Conservation (phyloP, 192 early-diverging fungal species). For the Entomortierella beljakovae region DNA sequence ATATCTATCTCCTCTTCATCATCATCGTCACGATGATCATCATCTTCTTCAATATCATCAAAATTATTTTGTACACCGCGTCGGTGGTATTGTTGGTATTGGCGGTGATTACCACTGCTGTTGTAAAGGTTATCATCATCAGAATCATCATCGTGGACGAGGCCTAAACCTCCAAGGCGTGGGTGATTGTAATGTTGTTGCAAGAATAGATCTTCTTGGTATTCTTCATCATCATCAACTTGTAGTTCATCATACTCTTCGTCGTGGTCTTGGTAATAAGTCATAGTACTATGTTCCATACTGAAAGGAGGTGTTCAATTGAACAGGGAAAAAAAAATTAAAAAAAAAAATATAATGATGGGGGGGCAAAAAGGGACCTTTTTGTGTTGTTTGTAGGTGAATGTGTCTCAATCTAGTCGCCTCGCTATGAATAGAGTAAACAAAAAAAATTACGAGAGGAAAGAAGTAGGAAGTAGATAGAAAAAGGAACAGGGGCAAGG, state of each 20-base stretch:
- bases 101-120: neutral
- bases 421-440: neutral
- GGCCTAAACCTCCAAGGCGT: conserved; percentile 12
- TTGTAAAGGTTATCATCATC: conserved; percentile 34
- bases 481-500: neutral
- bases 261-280: conserved; percentile 33
- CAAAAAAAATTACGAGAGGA: neutral
- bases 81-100: neutral
- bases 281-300: conserved; percentile 24
- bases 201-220: conserved; percentile 39
- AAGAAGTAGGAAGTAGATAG: neutral
- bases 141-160: conserved; percentile 31
- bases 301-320: neutral
- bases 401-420: no score
- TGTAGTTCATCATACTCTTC: conserved; percentile 28
- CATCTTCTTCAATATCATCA: neutral
- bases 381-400: neutral
- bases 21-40: conserved; percentile 2
- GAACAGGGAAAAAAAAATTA: no score
- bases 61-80: conserved; percentile 6
- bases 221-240: conserved; percentile 47
- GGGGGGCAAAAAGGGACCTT: neutral
- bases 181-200: conserved; percentile 42
- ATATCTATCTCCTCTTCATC: conserved; percentile 13
- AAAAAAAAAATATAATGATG: no score